phyloP scores from a whole-genome alignment of 2,329 filamentous ascomycete genomes.

The Trichoderma aggressivum region DNA sequence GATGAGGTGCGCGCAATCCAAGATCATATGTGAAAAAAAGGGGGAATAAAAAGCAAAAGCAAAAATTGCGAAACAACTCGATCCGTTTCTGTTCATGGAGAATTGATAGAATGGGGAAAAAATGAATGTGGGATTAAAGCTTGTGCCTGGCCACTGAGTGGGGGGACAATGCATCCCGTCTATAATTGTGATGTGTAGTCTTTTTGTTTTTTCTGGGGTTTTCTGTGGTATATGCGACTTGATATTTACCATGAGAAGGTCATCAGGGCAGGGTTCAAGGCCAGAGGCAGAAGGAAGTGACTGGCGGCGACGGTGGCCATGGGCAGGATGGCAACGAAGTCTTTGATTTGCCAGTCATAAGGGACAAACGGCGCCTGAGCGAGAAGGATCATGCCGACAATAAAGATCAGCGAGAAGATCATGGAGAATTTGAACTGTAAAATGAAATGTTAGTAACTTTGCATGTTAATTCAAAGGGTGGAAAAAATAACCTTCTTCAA shows the following conservation, averaged over 20 bases:
- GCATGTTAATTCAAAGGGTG: conserved; percentile 22
- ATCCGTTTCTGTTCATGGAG: neutral
- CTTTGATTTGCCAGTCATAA: conserved; percentile 61
- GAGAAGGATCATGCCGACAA: conserved; percentile 61
- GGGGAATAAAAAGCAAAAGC: neutral
- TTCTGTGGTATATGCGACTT: neutral
- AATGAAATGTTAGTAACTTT: conserved; percentile 22
- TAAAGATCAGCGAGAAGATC: conserved; percentile 55
- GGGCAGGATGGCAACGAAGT: conserved; percentile 73
- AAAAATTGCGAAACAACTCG: neutral
- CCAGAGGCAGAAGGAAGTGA: conserved; percentile 69
- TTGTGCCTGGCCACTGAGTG: neutral
- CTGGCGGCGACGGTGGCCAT: conserved; percentile 68
- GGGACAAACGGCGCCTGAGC: conserved; percentile 63
- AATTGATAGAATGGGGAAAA: neutral
- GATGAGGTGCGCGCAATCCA: neutral
- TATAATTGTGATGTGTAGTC: neutral
- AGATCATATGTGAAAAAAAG: neutral
- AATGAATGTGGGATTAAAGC: neutral
- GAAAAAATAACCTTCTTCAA: conserved; percentile 65
- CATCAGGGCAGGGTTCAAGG: conserved; percentile 75
- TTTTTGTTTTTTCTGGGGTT: neutral
- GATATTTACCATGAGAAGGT: conserved; percentile 66
- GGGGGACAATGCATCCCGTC: neutral
- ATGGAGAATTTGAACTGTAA: conserved; percentile 69